A percentile compares a stretch with the other conserved stretches of the same genome.
Conservation (phyloP, 768 basidiomycete genomes). For the Pleurotus pulmonarius region DNA sequence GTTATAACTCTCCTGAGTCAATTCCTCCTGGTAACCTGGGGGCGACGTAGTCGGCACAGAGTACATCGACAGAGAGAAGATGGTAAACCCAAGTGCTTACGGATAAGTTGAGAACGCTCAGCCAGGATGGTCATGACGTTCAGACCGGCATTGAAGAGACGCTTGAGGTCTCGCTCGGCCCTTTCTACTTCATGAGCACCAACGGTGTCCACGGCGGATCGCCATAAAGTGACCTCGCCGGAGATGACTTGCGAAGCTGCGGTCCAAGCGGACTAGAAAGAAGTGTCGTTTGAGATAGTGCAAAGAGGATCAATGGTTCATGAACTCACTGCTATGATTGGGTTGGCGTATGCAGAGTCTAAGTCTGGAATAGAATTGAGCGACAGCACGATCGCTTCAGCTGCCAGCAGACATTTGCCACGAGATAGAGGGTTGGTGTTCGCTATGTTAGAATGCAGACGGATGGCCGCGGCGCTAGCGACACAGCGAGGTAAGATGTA, state of each 20-base stretch:
- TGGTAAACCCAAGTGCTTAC: conserved; percentile 1
- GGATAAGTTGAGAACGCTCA: conserved; percentile 2
- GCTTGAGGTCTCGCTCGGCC: not conserved
- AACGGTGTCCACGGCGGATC: not conserved
- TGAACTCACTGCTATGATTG: conserved; percentile 4
- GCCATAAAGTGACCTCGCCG: conserved; percentile 3
- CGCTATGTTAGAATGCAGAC: conserved; percentile 21
- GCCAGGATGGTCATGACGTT: conserved; percentile 4
- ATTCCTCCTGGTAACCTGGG: not conserved
- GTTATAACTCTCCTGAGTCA: not conserved
- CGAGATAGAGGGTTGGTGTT: not conserved
- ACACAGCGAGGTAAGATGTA: conserved; percentile 31
- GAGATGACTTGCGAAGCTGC: conserved; percentile 5
- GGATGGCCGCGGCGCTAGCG: conserved; percentile 30
- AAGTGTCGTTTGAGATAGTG: too few relatives aligned
- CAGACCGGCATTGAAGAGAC: not conserved
- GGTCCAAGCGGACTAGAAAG: conserved; percentile 7
- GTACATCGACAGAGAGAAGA: not conserved
- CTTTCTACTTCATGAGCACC: not conserved
- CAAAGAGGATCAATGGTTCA: too few relatives aligned
- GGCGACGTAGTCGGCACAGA: not conserved
- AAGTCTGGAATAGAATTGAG: not conserved
- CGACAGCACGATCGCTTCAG: not conserved
- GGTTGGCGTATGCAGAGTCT: not conserved
- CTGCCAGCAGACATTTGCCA: not conserved